Evolutionary conservation across 78 protist species (phyloP).

Genomic region (Tieghemostelium lacteum): DNA sequence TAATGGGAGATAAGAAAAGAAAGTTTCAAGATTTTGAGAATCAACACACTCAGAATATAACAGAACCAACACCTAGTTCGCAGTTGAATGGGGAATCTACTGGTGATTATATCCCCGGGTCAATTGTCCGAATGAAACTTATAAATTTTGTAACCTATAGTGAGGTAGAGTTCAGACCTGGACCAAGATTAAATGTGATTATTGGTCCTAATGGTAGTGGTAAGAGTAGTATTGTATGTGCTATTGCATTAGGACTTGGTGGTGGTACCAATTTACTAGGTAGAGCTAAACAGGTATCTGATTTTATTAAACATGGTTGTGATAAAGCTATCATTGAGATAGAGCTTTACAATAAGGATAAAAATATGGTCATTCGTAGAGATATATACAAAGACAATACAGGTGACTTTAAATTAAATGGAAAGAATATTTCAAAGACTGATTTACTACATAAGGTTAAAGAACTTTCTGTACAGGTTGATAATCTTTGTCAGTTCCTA

Average conservation of each 20-base stretch:
- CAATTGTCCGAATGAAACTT: constrained; percentile 62
- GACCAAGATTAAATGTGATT: constrained; percentile 89
- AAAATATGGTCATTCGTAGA: constrained; percentile 29
- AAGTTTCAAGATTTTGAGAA: not conserved
- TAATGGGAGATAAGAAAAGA: no score
- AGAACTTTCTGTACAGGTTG: constrained; percentile 81
- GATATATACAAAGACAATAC: constrained; percentile 35
- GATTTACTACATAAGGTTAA: constrained; percentile 20
- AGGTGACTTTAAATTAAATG: constrained; percentile 63
- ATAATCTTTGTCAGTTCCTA: constrained; percentile 93
- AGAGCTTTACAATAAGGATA: constrained; percentile 55
- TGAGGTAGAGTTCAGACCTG: constrained; percentile 74
- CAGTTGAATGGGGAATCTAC: not conserved
- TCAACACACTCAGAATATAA: constrained; percentile 34
- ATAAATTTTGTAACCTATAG: constrained; percentile 79
- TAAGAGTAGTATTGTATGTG: constrained; percentile 93
- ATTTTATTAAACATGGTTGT: constrained; percentile 82
- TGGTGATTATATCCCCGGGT: constrained; percentile 32
- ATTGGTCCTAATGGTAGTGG: constrained; percentile 98
- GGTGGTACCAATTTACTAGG: constrained; percentile 87
- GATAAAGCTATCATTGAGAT: constrained; percentile 84
- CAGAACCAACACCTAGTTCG: constrained; percentile 31
- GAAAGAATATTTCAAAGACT: constrained; percentile 2
- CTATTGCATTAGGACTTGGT: constrained; percentile 92
- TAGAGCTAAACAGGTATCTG: constrained; percentile 64